phyloP scores from a whole-genome alignment of 306 rosid genomes.

The Canavalia gladiata region DNA sequence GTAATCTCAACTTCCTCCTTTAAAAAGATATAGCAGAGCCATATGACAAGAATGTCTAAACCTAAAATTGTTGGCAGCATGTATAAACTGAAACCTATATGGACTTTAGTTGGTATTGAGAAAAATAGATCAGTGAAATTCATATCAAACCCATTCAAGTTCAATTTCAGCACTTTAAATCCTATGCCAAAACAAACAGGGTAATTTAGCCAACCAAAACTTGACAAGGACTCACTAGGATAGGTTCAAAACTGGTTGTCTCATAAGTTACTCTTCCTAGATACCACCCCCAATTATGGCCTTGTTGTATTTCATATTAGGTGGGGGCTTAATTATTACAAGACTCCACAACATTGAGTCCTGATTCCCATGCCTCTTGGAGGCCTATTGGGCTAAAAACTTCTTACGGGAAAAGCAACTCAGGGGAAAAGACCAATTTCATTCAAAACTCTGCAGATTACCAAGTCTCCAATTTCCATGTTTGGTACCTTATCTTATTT shows the following conservation, averaged over 20 bases:
- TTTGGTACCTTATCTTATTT: conserved; percentile 42
- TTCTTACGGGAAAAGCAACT: conserved; percentile 39
- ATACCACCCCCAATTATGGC: conserved; percentile 4
- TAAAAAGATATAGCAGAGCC: neutral
- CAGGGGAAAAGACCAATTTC: conserved; percentile 11
- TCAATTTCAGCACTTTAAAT: conserved; percentile 12
- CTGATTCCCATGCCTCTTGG: conserved; percentile 36
- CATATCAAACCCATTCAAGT: neutral
- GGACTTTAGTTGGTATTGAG: conserved; percentile 1
- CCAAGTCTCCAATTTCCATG: conserved; percentile 45
- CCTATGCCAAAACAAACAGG: conserved; percentile 6
- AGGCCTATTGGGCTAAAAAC: conserved; percentile 15
- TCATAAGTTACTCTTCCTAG: neutral
- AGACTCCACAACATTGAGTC: conserved; percentile 19
- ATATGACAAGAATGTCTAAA: conserved; percentile 31
- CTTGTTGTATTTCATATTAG: conserved; percentile 15
- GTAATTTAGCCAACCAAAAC: neutral
- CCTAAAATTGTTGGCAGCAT: conserved; percentile 34
- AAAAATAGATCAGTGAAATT: conserved; percentile 1
- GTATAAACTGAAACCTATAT: conserved; percentile 22
- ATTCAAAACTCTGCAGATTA: conserved; percentile 24
- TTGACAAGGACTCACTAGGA: conserved; percentile 3
- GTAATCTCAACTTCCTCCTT: conserved; percentile 31
- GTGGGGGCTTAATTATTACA: conserved; percentile 15
- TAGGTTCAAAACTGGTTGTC: neutral